Conservation (phyloP, 805 yeast genomes). For the Ogataea nonfermentans region DNA sequence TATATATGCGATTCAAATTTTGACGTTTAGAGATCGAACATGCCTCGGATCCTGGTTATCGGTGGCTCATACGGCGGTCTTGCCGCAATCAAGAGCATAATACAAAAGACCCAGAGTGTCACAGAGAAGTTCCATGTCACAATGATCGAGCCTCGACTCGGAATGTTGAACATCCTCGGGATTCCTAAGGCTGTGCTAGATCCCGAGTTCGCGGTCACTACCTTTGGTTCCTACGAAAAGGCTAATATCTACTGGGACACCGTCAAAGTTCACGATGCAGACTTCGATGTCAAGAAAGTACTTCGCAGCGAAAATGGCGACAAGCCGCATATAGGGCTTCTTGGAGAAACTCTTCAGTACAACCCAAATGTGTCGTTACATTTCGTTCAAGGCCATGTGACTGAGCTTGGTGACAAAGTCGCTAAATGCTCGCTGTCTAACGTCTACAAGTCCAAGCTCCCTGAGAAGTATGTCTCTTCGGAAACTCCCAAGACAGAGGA, state of each 20-base stretch:
- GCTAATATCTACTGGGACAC: conserved; percentile 16
- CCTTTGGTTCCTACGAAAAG: conserved; percentile 9
- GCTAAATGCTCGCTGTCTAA: conserved; percentile 5
- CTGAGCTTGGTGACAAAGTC: conserved; percentile 1
- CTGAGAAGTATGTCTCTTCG: not conserved
- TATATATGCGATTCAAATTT: no score
- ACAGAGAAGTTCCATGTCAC: conserved; percentile 26
- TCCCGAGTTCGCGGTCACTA: conserved; percentile 32
- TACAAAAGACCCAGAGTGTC: conserved; percentile 3
- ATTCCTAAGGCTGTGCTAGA: conserved; percentile 39
- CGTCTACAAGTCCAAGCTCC: conserved; percentile 4
- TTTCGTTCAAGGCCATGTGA: conserved; percentile 13
- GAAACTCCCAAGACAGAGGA: not conserved
- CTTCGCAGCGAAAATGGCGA: conserved; percentile 6
- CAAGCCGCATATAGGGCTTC: not conserved
- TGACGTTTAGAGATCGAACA: not conserved
- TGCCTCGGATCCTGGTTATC: conserved; percentile 11
- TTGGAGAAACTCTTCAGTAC: conserved; percentile 4
- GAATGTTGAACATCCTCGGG: conserved; percentile 40
- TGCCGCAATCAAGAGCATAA: conserved; percentile 8
- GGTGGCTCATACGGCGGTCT: conserved; percentile 18
- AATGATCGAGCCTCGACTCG: conserved; percentile 42
- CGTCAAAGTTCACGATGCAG: conserved; percentile 1
- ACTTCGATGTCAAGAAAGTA: conserved; percentile 4
- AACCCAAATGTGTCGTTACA: conserved; percentile 13